Evolutionary conservation across 345 rosid species (phyloP).

Genomic region (Lagerstroemia speciosa): DNA sequence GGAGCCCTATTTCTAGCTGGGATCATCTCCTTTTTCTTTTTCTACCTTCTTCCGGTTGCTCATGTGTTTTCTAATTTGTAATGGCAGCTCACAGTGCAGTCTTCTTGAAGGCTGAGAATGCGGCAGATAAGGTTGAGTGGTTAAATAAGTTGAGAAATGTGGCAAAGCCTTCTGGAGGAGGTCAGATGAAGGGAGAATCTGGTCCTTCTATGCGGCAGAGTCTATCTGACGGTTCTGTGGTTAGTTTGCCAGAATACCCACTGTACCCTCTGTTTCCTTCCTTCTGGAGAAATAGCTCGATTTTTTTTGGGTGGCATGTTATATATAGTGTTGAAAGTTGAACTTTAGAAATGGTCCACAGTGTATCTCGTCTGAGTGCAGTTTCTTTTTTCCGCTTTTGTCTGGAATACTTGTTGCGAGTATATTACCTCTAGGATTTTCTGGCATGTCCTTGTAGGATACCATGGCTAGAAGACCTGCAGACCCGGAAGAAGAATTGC

Average conservation of each 20-base stretch:
- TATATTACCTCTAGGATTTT: not conserved
- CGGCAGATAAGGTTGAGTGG: constrained; percentile 89
- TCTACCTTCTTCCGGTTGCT: not conserved
- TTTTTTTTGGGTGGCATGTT: not conserved
- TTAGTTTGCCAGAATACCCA: constrained; percentile 27
- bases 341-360: not conserved
- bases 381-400: not conserved
- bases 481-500: constrained; percentile 97
- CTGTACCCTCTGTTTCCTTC: not conserved
- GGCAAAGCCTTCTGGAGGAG: constrained; percentile 49
- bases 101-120: constrained; percentile 76
- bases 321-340: not conserved
- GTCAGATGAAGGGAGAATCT: constrained; percentile 52
- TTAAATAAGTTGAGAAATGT: constrained; percentile 65
- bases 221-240: constrained; percentile 96
- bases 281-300: not conserved
- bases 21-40: not conserved
- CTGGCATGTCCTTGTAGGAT: constrained; percentile 36
- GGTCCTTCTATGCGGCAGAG: constrained; percentile 68
- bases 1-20: not conserved
- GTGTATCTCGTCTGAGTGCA: not conserved
- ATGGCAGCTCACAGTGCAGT: constrained; percentile 85
- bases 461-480: constrained; percentile 83
- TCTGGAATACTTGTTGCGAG: not conserved
- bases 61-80: not conserved